Percentiles rank a stretch among this genome's conserved stretches.
These are phyloP conservation scores for Fusarium acutatum DNA, from an alignment of 2,329 filamentous ascomycete genomes.

Conservation along the genomic window DNA sequence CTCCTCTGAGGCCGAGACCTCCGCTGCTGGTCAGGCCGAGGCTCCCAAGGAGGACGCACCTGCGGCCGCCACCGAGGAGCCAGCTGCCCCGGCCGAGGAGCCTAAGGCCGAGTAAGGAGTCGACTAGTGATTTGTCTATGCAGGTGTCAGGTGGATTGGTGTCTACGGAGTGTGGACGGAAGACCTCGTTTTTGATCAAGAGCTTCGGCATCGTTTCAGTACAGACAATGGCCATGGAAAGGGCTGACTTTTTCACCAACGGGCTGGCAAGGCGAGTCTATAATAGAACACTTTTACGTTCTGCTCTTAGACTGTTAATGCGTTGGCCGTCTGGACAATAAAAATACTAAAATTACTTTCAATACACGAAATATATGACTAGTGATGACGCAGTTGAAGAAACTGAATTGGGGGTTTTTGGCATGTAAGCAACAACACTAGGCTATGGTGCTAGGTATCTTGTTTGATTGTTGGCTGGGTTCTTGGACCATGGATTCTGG, in stretches of 20 bases:
- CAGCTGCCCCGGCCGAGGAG: slow-evolving; percentile 67
- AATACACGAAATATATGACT: slow-evolving; percentile 42
- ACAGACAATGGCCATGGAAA: slow-evolving; percentile 52
- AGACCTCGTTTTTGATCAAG: slow-evolving; percentile 62
- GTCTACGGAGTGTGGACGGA: slow-evolving; percentile 72
- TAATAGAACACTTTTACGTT: slow-evolving; percentile 60
- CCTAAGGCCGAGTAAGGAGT: slow-evolving; percentile 71
- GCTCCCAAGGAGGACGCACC: slow-evolving; percentile 58
- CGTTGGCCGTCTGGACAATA: slow-evolving; percentile 64
- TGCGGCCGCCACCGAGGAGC: slow-evolving; percentile 64
- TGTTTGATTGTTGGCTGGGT: neutral
- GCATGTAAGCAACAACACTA: neutral
- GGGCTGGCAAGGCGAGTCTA: slow-evolving; percentile 50
- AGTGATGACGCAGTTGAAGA: slow-evolving; percentile 11
- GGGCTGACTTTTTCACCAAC: slow-evolving; percentile 49
- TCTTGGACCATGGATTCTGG: no score
- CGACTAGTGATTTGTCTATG: slow-evolving; percentile 43
- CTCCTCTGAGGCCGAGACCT: slow-evolving; percentile 93
- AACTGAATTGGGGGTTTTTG: neutral
- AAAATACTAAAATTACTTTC: slow-evolving; percentile 60
- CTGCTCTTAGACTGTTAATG: slow-evolving; percentile 65
- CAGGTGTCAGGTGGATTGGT: slow-evolving; percentile 62
- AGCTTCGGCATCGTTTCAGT: slow-evolving; percentile 59
- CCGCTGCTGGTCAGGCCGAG: slow-evolving; percentile 63
- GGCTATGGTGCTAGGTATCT: neutral